Percentiles rank a stretch among this genome's conserved stretches.
phyloP scores from a whole-genome alignment of 768 basidiomycete species.

The Termitomyces eurrhizus region DNA sequence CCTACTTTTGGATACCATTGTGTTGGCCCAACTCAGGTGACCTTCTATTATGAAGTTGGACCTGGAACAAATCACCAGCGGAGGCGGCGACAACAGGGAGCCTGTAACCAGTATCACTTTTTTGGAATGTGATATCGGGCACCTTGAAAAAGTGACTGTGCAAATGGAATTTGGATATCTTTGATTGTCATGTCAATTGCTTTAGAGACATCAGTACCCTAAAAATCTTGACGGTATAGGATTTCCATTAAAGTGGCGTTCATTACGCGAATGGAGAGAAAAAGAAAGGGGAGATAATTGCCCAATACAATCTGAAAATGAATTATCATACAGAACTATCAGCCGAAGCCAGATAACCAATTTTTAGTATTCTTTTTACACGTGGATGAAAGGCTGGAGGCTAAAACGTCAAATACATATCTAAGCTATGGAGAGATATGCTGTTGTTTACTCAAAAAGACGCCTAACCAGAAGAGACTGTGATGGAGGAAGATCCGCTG shows the following conservation, averaged over 20 bases:
- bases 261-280: not conserved
- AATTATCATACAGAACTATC: not conserved
- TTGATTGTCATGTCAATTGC: not conserved
- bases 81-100: not conserved
- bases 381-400: too few relatives aligned
- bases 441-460: too few relatives aligned
- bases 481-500: constrained; percentile 27
- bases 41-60: not conserved
- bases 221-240: not conserved
- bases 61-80: not conserved
- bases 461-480: constrained; percentile 2
- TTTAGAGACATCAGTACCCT: not conserved
- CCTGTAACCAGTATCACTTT: not conserved
- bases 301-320: not conserved
- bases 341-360: not conserved
- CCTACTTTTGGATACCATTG: not conserved
- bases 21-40: not conserved
- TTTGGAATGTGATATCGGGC: not conserved
- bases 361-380: too few relatives aligned
- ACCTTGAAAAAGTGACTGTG: not conserved
- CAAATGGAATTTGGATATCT: not conserved
- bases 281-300: not conserved
- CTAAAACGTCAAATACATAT: too few relatives aligned
- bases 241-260: not conserved
- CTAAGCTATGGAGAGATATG: too few relatives aligned